Evolutionary conservation across 2,329 filamentous ascomycete genomes (phyloP), one percentile per base, ranked within the genome.

Genomic region (Leptographium galeiforme): DNA sequence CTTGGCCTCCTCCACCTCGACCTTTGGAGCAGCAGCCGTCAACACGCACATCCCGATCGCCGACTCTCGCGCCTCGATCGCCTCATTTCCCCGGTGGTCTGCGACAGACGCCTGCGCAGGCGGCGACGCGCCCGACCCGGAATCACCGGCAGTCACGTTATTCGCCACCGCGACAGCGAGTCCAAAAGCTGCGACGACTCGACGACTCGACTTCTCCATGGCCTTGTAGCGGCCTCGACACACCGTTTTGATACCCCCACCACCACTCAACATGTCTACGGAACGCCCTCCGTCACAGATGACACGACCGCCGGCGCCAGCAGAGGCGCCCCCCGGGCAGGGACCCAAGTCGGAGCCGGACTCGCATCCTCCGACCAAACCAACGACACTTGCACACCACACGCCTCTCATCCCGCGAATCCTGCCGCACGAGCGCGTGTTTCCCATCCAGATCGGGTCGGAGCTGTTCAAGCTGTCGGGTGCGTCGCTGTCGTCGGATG

Each of bases 381-480:
- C 38, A 8, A 14, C 44, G 18, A n/a, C 39, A 2, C 34, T 14
- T n/a, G 39, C 33, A 16, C 45, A 48, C 18, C 46, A 39, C 14
- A 38, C 39, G 18, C 34, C 46, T 58, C 71, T 70, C 59, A 81
- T 81, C 48, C 77, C 77, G 32, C 70, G 69, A 47, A 73, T 82
- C 51, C 71, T 87, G 18, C 84, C 84, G 4, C 81, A 84, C 59
- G 81, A 85, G 63, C 82, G 83, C 61, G 83, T 87, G 18, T 88
- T 87, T 57, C 83, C 84, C 2, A 83, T 87, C 56, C 84, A 87
- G 67, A 85, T 87, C 60, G 84, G 84, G 18, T 78, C 79, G 16
- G 79, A 85, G 67, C 69, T 87, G 51, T 87, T 87, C 62, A 82
- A 85, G 65, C 73, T 87, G 51, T 87, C 84, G 2, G 84, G 84